A percentile compares a stretch with the other conserved stretches of the same genome.
Evolutionary conservation across 2,329 filamentous ascomycete species (phyloP).

Genomic region (Ceratocystis harringtonii): DNA sequence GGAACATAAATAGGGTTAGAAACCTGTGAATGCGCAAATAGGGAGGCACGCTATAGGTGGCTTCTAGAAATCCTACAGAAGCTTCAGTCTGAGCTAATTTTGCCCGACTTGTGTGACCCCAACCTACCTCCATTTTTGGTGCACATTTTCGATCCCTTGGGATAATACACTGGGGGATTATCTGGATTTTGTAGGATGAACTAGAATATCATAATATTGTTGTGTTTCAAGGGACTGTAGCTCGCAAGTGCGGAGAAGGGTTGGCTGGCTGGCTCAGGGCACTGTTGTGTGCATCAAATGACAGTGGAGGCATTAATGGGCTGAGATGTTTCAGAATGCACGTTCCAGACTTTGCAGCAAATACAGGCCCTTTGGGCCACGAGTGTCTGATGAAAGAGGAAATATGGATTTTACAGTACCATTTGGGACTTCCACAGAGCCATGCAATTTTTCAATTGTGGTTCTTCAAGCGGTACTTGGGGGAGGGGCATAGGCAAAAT

Average conservation of each 20-base stretch:
- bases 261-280: not conserved
- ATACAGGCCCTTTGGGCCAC: not conserved
- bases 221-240: not conserved
- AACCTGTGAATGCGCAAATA: too few species aligned
- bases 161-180: not conserved
- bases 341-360: not conserved
- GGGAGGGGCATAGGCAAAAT: not conserved
- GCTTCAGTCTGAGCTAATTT: not conserved
- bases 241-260: not conserved
- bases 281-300: not conserved
- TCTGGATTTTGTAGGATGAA: not conserved
- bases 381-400: not conserved
- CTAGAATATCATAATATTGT: constrained; percentile 3
- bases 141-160: not conserved
- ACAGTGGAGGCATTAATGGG: constrained; percentile 1
- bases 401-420: not conserved
- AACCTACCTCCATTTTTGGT: not conserved
- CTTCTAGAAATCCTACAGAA: not conserved
- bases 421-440: not conserved
- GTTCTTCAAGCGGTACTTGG: not conserved
- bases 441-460: not conserved
- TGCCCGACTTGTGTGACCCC: not conserved
- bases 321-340: not conserved
- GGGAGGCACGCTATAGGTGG: not conserved
- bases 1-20: too few species aligned